Evolutionary conservation across 2,329 filamentous ascomycete genomes (phyloP), one percentile per base, ranked within the genome.

Genomic region (Aspergillus ochraceoroseus): DNA sequence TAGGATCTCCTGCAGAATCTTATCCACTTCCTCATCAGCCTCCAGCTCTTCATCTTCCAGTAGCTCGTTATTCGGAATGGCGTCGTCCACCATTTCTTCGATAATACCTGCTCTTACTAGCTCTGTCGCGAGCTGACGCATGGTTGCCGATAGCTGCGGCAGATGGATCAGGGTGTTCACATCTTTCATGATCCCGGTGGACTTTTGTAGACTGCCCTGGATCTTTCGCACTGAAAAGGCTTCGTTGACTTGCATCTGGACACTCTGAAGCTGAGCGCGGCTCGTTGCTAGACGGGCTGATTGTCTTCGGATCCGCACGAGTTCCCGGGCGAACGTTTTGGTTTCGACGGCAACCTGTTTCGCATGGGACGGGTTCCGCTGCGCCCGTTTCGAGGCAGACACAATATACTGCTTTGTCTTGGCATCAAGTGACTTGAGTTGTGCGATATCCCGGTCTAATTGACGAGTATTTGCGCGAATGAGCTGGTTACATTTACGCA

Each of bases 161-260:
- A 98, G 67, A 18, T 83, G 76, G 34, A 95, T 80, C 17, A 96
- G 73, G 11, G 75, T 77, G 65, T 96, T 96, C 44, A 98, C 87
- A 63, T 96, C 88, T 68, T 89, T 90, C 92, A 98, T 96, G 54
- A 98, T 89, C 30, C 86, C 85, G 6, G 90, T 89, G 54, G 82
- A 87, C 28, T 85, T 83, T 52, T 80, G 78, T 59, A 98, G 88
- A 57, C 83, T 88, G 31, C 89, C 90, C 68, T 96, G 89, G 49
- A 98, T 96, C 74, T 94, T 94, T 54, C 87, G 82, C 56, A 96
- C 83, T 1, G 87, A 86, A 65, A 96, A 96, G 1, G 92, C 89
- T 70, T 96, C 90, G 59, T 89, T 87, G 59, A 98, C 90, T 68
- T 96, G 92, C 88, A 96, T 94, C 66, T 90, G 83, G 29, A 98